phyloP scores from a whole-genome alignment of 768 basidiomycete species.

The Leucosporidium creatinivorum region DNA sequence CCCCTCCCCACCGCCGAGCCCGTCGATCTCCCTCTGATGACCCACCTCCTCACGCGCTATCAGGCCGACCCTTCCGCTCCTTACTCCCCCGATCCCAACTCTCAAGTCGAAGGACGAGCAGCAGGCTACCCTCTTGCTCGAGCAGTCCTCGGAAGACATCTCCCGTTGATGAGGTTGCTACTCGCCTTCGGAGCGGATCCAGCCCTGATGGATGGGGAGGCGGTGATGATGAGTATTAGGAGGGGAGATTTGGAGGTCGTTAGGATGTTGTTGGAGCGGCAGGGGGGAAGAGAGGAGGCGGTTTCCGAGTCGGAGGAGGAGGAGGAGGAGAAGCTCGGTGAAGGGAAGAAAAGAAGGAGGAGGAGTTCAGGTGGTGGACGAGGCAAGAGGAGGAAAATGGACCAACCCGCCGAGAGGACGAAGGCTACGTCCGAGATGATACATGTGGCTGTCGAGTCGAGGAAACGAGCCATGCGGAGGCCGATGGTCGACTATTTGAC shows the following conservation, averaged over 20 bases:
- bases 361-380: slow-evolving; percentile 4
- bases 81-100: no score
- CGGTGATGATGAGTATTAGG: slow-evolving; percentile 68
- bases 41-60: slow-evolving; percentile 42
- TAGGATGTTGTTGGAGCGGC: slow-evolving; percentile 66
- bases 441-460: slow-evolving; percentile 57
- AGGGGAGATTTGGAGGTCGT: slow-evolving; percentile 62
- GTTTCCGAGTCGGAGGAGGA: slow-evolving; percentile 10
- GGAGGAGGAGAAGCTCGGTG: slow-evolving; percentile 16
- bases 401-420: slow-evolving; percentile 29
- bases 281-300: slow-evolving; percentile 33
- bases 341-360: slow-evolving; percentile 22
- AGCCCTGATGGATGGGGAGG: slow-evolving; percentile 52
- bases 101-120: no score
- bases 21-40: slow-evolving; percentile 36
- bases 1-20: no score
- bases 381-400: slow-evolving; percentile 46
- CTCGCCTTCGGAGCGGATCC: slow-evolving; percentile 69
- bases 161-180: slow-evolving; percentile 62
- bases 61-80: slow-evolving; percentile 50
- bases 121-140: slow-evolving; percentile 75
- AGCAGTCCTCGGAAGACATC: slow-evolving; percentile 61
- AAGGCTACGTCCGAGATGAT: slow-evolving; percentile 48
- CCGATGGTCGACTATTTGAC: slow-evolving; percentile 67
- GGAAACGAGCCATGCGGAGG: slow-evolving; percentile 52